phyloP scores from a whole-genome alignment of 1,284 basidiomycete species.

The Austropuccinia psidii region DNA sequence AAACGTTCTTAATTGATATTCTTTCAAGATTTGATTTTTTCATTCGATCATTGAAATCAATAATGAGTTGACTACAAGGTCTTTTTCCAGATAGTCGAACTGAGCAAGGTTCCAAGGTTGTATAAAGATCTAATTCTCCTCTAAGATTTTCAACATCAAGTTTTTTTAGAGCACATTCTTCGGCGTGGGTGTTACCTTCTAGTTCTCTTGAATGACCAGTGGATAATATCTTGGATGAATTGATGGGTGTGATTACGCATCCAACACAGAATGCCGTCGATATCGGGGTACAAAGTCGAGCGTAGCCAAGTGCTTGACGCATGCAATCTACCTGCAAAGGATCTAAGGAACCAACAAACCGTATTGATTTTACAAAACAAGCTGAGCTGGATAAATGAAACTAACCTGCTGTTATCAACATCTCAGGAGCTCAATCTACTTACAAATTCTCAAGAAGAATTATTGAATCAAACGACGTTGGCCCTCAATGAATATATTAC shows the following conservation, averaged over 20 bases:
- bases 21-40: constrained; percentile 11
- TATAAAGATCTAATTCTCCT: constrained; percentile 66
- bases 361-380: too few relatives aligned
- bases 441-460: too few relatives aligned
- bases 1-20: constrained; percentile 64
- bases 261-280: constrained; percentile 91
- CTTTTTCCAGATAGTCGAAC: constrained; percentile 75
- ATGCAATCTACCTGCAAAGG: constrained; percentile 54
- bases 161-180: constrained; percentile 84
- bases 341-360: too few relatives aligned
- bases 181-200: constrained; percentile 88
- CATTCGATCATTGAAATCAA: constrained; percentile 51
- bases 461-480: too few relatives aligned
- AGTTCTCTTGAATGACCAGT: constrained; percentile 88
- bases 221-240: constrained; percentile 54
- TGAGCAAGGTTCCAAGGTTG: constrained; percentile 96
- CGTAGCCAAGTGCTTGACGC: constrained; percentile 62
- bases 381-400: too few relatives aligned
- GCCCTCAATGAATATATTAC: too few relatives aligned
- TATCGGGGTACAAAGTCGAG: constrained; percentile 62
- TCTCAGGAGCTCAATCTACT: too few relatives aligned
- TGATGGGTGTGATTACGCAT: constrained; percentile 60
- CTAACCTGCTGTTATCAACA: too few relatives aligned
- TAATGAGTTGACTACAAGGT: constrained; percentile 78
- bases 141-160: constrained; percentile 48